phyloP scores from a whole-genome alignment of 78 protist genomes.

The Dictyostelium brefeldianum region DNA sequence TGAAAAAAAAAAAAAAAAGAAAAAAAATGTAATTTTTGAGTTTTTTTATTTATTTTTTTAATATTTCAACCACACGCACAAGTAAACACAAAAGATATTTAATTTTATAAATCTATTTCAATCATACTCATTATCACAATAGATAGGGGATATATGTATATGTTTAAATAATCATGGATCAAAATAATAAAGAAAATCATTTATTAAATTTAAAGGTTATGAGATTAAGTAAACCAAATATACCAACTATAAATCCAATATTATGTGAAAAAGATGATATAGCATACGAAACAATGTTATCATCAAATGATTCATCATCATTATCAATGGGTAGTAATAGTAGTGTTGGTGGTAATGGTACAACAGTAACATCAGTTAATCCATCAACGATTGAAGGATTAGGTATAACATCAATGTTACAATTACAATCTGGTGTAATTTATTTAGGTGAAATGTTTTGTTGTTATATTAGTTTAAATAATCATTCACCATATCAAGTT shows the following conservation, averaged over 20 bases:
- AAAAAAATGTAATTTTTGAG: neutral
- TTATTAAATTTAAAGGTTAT: conserved; percentile 64
- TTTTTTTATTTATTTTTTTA: neutral
- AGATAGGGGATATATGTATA: neutral
- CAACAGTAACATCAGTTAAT: neutral
- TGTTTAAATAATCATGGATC: neutral
- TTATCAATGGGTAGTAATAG: neutral
- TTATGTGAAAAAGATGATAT: conserved; percentile 57
- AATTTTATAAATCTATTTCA: neutral
- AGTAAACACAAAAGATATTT: neutral
- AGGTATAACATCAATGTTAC: conserved; percentile 61
- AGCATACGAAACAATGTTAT: conserved; percentile 7
- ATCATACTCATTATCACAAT: neutral
- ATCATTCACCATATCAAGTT: conserved; percentile 80
- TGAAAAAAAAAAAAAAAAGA: too few species aligned
- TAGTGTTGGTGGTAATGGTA: neutral
- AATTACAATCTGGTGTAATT: conserved; percentile 63
- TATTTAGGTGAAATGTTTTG: conserved; percentile 75
- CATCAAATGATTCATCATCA: neutral
- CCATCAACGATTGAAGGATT: conserved; percentile 35
- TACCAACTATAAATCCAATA: conserved; percentile 43
- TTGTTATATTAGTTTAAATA: conserved; percentile 64
- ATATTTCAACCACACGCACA: neutral
- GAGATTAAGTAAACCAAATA: conserved; percentile 67
- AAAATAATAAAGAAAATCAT: conserved; percentile 64